Evolutionary conservation across 768 basidiomycete species (phyloP).

Genomic region (Phanerochaete carnosa): DNA sequence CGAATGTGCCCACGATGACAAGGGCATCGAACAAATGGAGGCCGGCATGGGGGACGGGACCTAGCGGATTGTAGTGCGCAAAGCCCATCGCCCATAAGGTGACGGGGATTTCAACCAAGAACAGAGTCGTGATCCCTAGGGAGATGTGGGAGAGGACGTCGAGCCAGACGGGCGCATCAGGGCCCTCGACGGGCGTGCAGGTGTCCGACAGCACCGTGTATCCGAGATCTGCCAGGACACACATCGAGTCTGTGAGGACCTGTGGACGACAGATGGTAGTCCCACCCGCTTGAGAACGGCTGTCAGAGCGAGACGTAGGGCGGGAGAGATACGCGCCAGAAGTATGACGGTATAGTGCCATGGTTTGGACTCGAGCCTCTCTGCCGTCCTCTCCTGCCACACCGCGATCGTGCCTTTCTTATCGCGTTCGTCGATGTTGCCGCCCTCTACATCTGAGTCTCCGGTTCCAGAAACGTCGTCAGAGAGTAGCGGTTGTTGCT

Average conservation of each 20-base stretch:
- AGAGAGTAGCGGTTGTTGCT: constrained; percentile 46
- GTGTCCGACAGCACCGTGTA: constrained; percentile 59
- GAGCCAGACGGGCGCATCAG: constrained; percentile 57
- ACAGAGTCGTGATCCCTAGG: constrained; percentile 64
- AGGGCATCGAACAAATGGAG: constrained; percentile 75
- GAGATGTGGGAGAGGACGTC: constrained; percentile 60
- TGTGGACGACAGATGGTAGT: constrained; percentile 16
- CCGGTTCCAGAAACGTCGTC: constrained; percentile 11
- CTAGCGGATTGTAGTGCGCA: constrained; percentile 61
- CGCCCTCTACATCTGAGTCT: constrained; percentile 12
- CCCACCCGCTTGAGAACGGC: not conserved
- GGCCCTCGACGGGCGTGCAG: constrained; percentile 41
- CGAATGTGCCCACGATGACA: constrained; percentile 70
- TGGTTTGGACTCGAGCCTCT: constrained; percentile 46
- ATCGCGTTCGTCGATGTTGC: not conserved
- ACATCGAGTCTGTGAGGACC: constrained; percentile 63
- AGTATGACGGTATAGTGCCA: constrained; percentile 58
- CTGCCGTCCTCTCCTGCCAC: constrained; percentile 31
- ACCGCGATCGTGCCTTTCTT: constrained; percentile 10
- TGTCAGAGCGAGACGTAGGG: constrained; percentile 13
- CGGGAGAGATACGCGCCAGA: constrained; percentile 41
- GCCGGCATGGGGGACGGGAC: constrained; percentile 46
- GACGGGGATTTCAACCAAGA: constrained; percentile 76
- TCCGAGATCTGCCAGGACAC: constrained; percentile 69
- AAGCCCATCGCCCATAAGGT: constrained; percentile 63